Percentiles rank a stretch among this genome's conserved stretches.
Evolutionary conservation across 805 yeast species (phyloP).

Genomic region (Yamadazyma ubonensis): DNA sequence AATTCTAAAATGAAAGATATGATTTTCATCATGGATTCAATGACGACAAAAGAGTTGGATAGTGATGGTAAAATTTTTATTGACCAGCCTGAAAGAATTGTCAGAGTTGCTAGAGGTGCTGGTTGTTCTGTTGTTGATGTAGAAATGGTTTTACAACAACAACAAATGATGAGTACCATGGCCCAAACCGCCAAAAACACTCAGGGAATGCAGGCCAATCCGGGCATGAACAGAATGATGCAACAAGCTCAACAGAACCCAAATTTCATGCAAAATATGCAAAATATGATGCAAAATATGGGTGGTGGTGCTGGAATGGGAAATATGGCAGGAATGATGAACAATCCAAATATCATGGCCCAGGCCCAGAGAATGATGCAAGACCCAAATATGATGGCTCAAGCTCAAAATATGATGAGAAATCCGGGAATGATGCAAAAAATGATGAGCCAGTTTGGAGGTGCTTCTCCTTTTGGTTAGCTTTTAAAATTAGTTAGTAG

Average conservation of each 20-base stretch:
- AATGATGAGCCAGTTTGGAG: conserved; percentile 73
- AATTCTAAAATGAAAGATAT: conserved; percentile 78
- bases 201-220: conserved; percentile 30
- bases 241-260: conserved; percentile 54
- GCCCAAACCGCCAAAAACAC: conserved; percentile 55
- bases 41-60: conserved; percentile 90
- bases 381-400: conserved; percentile 42
- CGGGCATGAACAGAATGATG: conserved; percentile 49
- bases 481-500: too few relatives aligned
- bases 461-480: conserved; percentile 28
- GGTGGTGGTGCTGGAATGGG: conserved; percentile 38
- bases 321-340: conserved; percentile 60
- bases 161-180: conserved; percentile 91
- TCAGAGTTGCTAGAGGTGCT: conserved; percentile 90
- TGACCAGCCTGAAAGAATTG: conserved; percentile 79
- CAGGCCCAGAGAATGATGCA: conserved; percentile 50
- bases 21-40: conserved; percentile 91
- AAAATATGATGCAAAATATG: conserved; percentile 64
- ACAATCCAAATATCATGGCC: conserved; percentile 51
- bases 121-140: conserved; percentile 92
- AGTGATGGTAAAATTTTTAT: conserved; percentile 81
- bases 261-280: conserved; percentile 47
- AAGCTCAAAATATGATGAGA: conserved; percentile 44
- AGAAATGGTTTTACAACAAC: conserved; percentile 88
- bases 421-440: conserved; percentile 69